A percentile compares a stretch with the other conserved stretches of the same genome.
Conservation (phyloP, 2,329 filamentous ascomycete genomes). For the Delphinella strobiligena region DNA sequence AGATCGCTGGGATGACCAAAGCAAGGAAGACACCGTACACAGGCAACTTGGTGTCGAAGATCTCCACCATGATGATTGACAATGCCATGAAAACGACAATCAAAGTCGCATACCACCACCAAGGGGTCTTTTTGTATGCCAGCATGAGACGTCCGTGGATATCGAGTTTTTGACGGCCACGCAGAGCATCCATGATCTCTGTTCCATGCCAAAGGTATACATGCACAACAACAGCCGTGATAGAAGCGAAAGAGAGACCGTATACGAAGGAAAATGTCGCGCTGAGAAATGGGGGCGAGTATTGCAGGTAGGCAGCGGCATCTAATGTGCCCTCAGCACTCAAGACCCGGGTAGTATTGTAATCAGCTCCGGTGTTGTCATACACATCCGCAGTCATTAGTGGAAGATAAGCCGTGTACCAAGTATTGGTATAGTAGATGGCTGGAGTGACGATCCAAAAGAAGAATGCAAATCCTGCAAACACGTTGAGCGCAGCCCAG, state of each 20-base stretch:
- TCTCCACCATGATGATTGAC: constrained; percentile 16
- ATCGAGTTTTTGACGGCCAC: constrained; percentile 16
- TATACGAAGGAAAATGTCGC: constrained; percentile 27
- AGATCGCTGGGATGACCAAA: constrained; percentile 61
- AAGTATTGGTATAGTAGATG: constrained; percentile 43
- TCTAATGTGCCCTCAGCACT: constrained; percentile 32
- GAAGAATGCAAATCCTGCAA: constrained; percentile 30
- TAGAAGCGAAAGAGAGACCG: constrained; percentile 25
- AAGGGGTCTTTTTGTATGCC: constrained; percentile 68
- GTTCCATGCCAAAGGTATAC: constrained; percentile 23
- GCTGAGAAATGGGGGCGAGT: constrained; percentile 26
- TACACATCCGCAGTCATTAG: constrained; percentile 60
- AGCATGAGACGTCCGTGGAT: constrained; percentile 69
- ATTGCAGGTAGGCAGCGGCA: constrained; percentile 25
- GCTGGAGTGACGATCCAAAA: constrained; percentile 33
- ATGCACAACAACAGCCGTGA: constrained; percentile 25
- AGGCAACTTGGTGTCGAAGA: constrained; percentile 32
- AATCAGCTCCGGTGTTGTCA: constrained; percentile 69
- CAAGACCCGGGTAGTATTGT: constrained; percentile 70
- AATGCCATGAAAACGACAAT: constrained; percentile 16
- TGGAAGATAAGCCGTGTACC: constrained; percentile 24
- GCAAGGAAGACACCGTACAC: constrained; percentile 79
- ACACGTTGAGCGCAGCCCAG: constrained; percentile 30
- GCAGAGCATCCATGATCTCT: constrained; percentile 20
- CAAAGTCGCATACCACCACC: constrained; percentile 46